Conservation (phyloP, 306 rosid species). For the Datisca glomerata region DNA sequence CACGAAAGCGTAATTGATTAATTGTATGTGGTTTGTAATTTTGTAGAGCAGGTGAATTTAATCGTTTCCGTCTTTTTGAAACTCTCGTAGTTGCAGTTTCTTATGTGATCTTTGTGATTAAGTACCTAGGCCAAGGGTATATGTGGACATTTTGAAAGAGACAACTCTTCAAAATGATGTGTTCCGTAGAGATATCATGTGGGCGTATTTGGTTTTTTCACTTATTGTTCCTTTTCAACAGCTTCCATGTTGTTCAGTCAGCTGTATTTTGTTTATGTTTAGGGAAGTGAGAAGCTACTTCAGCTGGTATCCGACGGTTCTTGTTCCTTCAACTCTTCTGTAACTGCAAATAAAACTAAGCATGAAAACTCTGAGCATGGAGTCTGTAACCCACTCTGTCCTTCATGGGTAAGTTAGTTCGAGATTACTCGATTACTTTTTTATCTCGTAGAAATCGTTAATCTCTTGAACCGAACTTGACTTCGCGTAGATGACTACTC, state of each 20-base stretch:
- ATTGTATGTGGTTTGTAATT: too few relatives aligned
- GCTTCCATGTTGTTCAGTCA: slow-evolving; percentile 3
- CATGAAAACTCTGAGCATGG: slow-evolving; percentile 12
- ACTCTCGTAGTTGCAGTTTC: too few relatives aligned
- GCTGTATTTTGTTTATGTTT: slow-evolving; percentile 8
- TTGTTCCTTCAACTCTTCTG: slow-evolving; percentile 14
- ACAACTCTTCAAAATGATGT: too few relatives aligned
- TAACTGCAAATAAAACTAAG: slow-evolving; percentile 19
- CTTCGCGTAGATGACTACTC: too few relatives aligned
- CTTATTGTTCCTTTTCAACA: neutral
- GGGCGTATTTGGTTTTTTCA: neutral
- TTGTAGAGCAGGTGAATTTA: too few relatives aligned
- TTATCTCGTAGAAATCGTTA: neutral
- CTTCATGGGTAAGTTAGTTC: slow-evolving; percentile 42
- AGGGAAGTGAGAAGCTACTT: slow-evolving; percentile 91
- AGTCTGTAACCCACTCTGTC: slow-evolving; percentile 10
- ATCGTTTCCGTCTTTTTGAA: too few relatives aligned
- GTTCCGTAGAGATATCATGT: neutral
- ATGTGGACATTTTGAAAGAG: too few relatives aligned
- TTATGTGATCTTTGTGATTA: too few relatives aligned
- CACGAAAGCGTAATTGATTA: too few relatives aligned
- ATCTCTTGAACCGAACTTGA: too few relatives aligned
- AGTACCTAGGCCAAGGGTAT: too few relatives aligned
- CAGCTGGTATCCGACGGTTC: slow-evolving; percentile 49
- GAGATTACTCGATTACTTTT: too few relatives aligned